phyloP scores from a whole-genome alignment of 1,284 basidiomycete genomes.

The Fomitopsis pinicola region DNA sequence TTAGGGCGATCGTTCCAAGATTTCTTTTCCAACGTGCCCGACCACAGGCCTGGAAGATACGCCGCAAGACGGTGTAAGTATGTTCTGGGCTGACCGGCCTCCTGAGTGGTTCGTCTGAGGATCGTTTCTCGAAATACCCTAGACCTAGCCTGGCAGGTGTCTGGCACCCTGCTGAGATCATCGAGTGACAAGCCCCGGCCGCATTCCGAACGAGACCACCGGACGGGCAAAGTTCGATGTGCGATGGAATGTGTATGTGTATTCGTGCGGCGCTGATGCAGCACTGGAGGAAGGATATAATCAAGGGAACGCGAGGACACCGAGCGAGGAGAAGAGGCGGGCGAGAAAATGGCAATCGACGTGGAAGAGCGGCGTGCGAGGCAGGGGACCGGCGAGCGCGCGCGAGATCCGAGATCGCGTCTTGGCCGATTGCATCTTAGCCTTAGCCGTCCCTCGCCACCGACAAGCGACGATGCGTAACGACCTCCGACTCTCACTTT shows the following conservation, averaged over 20 bases:
- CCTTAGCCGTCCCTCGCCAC: neutral
- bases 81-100: no score
- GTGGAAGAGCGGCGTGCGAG: no score
- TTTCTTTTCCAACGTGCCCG: constrained; percentile 13
- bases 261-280: neutral
- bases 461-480: neutral
- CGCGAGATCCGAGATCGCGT: neutral
- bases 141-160: no score
- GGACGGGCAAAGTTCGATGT: neutral
- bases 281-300: neutral
- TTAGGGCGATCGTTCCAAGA: neutral
- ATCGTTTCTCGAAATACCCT: no score
- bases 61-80: no score
- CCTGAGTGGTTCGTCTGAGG: no score
- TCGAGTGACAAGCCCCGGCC: no score
- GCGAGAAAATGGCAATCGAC: neutral
- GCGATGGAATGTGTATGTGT: neutral
- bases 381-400: neutral
- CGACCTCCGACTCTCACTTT: neutral
- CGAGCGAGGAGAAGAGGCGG: neutral
- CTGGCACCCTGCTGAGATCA: no score
- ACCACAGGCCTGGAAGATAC: neutral
- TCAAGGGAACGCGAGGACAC: neutral
- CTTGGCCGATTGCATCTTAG: neutral
- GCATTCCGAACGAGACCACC: neutral